Conservation (phyloP, 768 basidiomycete genomes). For the Arthromyces matolae region DNA sequence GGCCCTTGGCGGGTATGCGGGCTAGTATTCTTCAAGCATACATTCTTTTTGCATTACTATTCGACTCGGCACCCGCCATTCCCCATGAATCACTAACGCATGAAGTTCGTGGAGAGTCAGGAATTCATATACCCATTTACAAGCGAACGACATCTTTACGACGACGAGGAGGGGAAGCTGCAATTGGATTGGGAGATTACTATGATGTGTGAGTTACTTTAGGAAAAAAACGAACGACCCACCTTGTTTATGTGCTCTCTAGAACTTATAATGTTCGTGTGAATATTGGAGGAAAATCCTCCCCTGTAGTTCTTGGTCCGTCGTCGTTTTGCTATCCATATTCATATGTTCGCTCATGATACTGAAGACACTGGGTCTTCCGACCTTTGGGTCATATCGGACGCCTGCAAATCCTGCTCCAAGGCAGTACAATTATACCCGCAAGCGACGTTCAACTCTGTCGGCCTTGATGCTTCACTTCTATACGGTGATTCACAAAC, state of each 20-base stretch:
- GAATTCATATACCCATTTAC: conserved; percentile 37
- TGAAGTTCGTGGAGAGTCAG: conserved; percentile 24
- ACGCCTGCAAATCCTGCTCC: conserved; percentile 44
- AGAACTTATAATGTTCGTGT: conserved; percentile 66
- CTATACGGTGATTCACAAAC: conserved; percentile 71
- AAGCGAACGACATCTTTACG: conserved; percentile 15
- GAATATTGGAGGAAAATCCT: conserved; percentile 46
- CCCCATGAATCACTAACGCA: conserved; percentile 2
- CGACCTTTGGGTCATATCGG: conserved; percentile 70
- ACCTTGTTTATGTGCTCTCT: conserved; percentile 5
- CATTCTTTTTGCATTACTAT: conserved; percentile 6
- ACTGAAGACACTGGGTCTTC: conserved; percentile 70
- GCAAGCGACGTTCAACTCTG: conserved; percentile 43
- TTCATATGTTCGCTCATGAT: neutral
- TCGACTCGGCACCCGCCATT: conserved; percentile 1
- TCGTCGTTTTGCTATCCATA: neutral
- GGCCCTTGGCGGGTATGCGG: conserved; percentile 7
- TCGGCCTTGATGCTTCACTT: conserved; percentile 44
- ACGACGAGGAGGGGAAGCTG: conserved; percentile 31
- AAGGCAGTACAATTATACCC: conserved; percentile 45
- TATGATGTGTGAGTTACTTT: conserved; percentile 51
- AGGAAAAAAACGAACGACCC: neutral
- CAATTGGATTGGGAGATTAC: conserved; percentile 57
- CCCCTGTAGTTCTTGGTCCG: conserved; percentile 61
- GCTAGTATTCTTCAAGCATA: conserved; percentile 1